Evolutionary conservation across 2,329 filamentous ascomycete genomes (phyloP), one percentile per base, ranked within the genome.

Genomic region (Colletotrichum navitas): DNA sequence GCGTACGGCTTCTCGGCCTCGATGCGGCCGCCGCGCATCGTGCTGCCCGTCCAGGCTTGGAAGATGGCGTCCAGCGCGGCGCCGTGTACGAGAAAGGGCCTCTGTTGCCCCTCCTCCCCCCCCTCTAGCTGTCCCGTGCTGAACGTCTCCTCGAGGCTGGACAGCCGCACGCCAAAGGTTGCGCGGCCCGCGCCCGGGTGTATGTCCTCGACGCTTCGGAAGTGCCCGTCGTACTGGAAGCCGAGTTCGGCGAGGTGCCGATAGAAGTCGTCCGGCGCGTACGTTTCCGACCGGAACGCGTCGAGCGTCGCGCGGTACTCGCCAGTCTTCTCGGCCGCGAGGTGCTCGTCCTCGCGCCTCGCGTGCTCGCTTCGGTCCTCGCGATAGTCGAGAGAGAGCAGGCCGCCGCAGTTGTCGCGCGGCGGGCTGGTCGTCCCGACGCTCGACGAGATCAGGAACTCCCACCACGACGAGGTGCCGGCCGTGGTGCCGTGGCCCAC

Each of bases 371-470:
- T 8, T 21, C 29, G 32, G 5, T 55, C 54, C 32, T 58, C 54
- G 12, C n/a, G 18, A 34, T 58, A 58, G 12, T 58, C 54, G 32
- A 58, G n/a, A 3, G 32, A 21, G 18, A 58, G 39, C 34, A 58
- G 34, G 32, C 54, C 54, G 39, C 36, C 32, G 36, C 54, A 58
- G 18, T 58, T 58, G 18, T 58, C 54, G 5, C 54, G 39, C 11
- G 41, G 54, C 32, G 21, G 32, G 16, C 68, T 63, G 10, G 34
- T 36, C 14, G 49, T 59, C 16, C 51, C 59, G 21, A 39, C 43
- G n/a, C 47, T 43, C 29, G 58, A 63, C 21, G 47, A 68, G 21
- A 68, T 45, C 14, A 41, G 34, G 32, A 68, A 68, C 39, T 68
- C 66, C n/a, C 43, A n/a, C 66, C 59, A 63, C 34, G 34, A 36